Evolutionary conservation across 2,329 filamentous ascomycete species (phyloP).

Genomic region (Diaporthe helianthi): DNA sequence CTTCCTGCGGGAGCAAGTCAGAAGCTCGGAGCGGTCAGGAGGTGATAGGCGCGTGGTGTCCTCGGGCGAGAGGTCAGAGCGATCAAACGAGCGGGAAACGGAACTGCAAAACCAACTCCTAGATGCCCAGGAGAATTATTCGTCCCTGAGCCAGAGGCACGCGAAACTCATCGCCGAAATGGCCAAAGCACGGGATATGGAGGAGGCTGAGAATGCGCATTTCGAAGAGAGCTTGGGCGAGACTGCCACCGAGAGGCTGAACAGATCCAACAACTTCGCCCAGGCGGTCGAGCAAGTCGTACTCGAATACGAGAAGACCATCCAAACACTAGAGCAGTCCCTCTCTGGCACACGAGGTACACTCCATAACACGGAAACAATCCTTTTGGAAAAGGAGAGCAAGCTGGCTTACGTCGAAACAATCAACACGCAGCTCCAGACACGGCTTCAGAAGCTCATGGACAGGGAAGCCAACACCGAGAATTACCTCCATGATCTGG

Average conservation of each 20-base stretch:
- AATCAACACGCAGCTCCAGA: constrained; percentile 86
- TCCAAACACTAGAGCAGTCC: constrained; percentile 90
- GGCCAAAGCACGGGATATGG: constrained; percentile 80
- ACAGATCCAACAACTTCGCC: constrained; percentile 94
- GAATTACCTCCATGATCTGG: constrained; percentile 89
- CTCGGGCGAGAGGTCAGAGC: constrained; percentile 75
- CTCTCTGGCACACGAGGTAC: constrained; percentile 87
- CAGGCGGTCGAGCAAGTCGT: constrained; percentile 96
- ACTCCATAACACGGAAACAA: constrained; percentile 84
- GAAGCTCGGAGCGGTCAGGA: constrained; percentile 75
- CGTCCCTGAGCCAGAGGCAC: constrained; percentile 86
- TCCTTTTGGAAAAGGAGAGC: constrained; percentile 88
- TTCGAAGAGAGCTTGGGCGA: constrained; percentile 73
- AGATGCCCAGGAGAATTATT: constrained; percentile 95
- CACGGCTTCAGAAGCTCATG: constrained; percentile 88
- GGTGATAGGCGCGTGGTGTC: constrained; percentile 60
- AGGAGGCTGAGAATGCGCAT: constrained; percentile 63
- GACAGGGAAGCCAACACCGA: constrained; percentile 93
- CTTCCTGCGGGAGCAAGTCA: constrained; percentile 92
- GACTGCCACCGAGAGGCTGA: constrained; percentile 83
- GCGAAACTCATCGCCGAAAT: constrained; percentile 95
- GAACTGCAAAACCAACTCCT: constrained; percentile 94
- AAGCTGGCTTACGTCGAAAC: constrained; percentile 94
- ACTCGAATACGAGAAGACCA: constrained; percentile 97
- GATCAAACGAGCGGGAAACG: constrained; percentile 82